Evolutionary conservation across 768 basidiomycete species (phyloP), one percentile per base, ranked within the genome.

Genomic region (Mycena alexandri): DNA sequence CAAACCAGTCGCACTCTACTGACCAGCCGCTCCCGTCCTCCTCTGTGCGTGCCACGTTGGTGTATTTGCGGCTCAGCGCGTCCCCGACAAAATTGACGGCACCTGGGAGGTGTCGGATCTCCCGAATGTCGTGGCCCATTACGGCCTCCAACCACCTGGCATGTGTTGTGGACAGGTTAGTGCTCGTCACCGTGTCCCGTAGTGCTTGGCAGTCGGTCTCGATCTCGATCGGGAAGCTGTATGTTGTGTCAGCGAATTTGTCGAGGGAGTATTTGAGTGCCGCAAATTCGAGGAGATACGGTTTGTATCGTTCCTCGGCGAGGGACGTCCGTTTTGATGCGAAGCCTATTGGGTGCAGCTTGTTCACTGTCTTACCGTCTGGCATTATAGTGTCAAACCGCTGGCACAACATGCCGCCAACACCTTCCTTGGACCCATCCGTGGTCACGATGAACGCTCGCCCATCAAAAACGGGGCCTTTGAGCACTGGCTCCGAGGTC

Each of bases 301-400:
- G 78, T 47, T 72, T 69, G 65, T 78, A 80, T 10, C 70, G 69
- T 46, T 74, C 75, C 55, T 79, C 79, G 0, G 72, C 60, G 1
- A 38, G 42, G 0, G 79, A 80, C 14, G 79, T 79, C 16, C 76
- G 62, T 51, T 80, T 80, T 13, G 78, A 80, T 16, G 74, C 71
- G 53, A 78, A 81, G 0, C 64, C 78, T 6, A 81, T 70, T 0
- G 80, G 80, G 58, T 78, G 77, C 6, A 72, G 38, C 1, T 48
- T 21, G 19, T 43, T n/a, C 12, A 72, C 67, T 0, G 24, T 56
- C 17, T n/a, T 51, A 2, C 76, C 72, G 19, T 64, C 64, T 0
- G 71, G 67, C 10, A 67, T 34, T 10, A 42, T 46, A 13, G 54
- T 63, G 3, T 69, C 43, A 22, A 62, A 71, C 0, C 63, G 51